These are phyloP conservation scores for Naganishia sp. DNA, from an alignment of 1,284 basidiomycete genomes.

Conservation along the genomic window DNA sequence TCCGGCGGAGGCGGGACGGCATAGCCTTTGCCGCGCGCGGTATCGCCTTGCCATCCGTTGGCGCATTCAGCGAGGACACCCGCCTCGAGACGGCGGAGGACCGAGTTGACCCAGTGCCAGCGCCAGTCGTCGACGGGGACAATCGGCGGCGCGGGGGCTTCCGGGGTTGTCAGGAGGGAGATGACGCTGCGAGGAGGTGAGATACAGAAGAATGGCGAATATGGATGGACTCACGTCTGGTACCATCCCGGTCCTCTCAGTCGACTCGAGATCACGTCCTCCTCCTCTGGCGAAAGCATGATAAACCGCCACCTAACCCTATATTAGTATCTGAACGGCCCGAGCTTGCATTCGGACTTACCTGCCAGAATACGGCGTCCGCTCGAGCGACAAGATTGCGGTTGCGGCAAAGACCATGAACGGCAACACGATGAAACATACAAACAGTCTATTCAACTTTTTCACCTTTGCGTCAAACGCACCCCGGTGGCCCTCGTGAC, in stretches of 20 bases:
- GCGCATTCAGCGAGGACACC: constrained; percentile 42
- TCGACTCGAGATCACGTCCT: constrained; percentile 75
- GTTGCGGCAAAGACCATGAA: constrained; percentile 69
- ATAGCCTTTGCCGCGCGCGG: background rate
- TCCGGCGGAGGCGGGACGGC: constrained; percentile 43
- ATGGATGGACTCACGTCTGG: constrained; percentile 49
- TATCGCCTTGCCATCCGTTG: constrained; percentile 16
- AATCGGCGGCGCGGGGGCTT: constrained; percentile 62
- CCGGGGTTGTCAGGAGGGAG: constrained; percentile 67
- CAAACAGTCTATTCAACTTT: constrained; percentile 59
- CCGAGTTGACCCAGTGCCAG: constrained; percentile 74
- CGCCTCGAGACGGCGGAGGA: constrained; percentile 69
- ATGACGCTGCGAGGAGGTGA: constrained; percentile 58
- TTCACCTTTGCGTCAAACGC: constrained; percentile 59
- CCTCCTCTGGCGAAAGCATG: constrained; percentile 83
- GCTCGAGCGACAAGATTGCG: constrained; percentile 73
- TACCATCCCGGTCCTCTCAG: constrained; percentile 83
- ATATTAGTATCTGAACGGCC: background rate
- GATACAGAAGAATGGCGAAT: background rate
- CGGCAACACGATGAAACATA: constrained; percentile 67
- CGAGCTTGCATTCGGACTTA: constrained; percentile 48
- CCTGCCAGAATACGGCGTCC: constrained; percentile 81
- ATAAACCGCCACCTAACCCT: constrained; percentile 70
- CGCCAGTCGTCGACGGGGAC: constrained; percentile 78
- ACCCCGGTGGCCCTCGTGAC: constrained; percentile 43